Evolutionary conservation across 768 basidiomycete species (phyloP).

Genomic region (Agaricus blazei): DNA sequence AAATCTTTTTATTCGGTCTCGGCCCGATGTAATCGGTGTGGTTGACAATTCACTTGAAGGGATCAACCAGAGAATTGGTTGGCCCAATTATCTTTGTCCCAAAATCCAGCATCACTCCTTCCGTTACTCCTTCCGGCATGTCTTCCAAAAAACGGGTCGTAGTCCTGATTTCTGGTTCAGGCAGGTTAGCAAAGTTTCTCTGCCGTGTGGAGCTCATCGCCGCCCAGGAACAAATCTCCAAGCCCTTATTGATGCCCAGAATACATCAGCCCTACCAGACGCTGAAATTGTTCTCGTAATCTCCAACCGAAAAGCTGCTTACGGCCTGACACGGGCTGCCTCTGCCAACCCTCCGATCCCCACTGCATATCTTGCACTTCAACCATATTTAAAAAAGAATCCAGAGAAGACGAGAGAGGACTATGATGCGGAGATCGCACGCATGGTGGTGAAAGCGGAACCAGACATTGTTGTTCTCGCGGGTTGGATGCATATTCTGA

Average conservation of each 20-base stretch:
- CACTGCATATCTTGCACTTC: conserved; percentile 77
- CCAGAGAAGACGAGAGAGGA: conserved; percentile 72
- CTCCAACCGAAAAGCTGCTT: conserved; percentile 89
- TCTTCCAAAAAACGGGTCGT: conserved; percentile 27
- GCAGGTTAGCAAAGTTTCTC: conserved; percentile 23
- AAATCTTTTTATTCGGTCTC: neutral
- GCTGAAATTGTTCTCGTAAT: conserved; percentile 75
- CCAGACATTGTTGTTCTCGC: conserved; percentile 94
- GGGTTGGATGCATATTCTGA: conserved; percentile 98
- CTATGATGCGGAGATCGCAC: conserved; percentile 81
- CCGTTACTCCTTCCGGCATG: conserved; percentile 9
- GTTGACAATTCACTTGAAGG: neutral
- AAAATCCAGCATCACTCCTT: neutral
- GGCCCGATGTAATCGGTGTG: neutral
- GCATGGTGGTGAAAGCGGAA: conserved; percentile 49
- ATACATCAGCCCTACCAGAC: conserved; percentile 68
- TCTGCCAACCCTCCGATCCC: conserved; percentile 71
- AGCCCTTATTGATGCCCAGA: conserved; percentile 86
- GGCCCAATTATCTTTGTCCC: neutral
- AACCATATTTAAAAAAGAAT: conserved; percentile 73
- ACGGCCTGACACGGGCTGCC: conserved; percentile 79
- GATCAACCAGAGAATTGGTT: neutral
- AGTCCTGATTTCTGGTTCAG: conserved; percentile 52
- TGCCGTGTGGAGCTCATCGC: conserved; percentile 3
- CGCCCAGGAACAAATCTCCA: conserved; percentile 87